Evolutionary conservation across 2,329 filamentous ascomycete genomes (phyloP), one percentile per base, ranked within the genome.

Genomic region (Colletotrichum neosansevieriae): DNA sequence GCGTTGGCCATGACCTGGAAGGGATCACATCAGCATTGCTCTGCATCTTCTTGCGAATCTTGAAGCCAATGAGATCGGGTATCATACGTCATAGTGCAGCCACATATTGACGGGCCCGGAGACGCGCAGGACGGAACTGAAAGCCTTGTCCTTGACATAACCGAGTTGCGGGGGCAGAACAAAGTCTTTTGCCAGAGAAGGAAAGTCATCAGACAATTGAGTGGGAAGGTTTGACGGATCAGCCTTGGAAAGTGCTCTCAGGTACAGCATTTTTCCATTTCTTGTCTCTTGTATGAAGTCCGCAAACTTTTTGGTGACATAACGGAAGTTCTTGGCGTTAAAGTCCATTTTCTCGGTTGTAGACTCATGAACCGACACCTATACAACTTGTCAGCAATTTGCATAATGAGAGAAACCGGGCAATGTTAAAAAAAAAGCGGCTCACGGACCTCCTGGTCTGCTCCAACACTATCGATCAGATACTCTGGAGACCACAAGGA

Each of bases 51-150:
- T 32, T 45, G 13, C 15, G 15, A 7, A 34, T 13, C 11, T 29
- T 10, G 19, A 40, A 17, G 10, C 29, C n/a, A 11, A 13, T 5
- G n/a, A 34, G 12, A 24, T 12, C 7, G 50, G 42, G 13, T 15
- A 49, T 34, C 64, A 42, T 76, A 91, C 90, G 79, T 97, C 93
- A 81, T 96, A 97, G 78, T 97, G 93, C 36, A 97, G 83, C 94
- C 94, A 97, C 88, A 97, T 92, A 45, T 90, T 91, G 11, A 95
- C 92, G 2, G 88, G 88, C 1, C 93, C 93, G 4, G 92, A 95
- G 68, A 97, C 89, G 19, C 94, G 87, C 24, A 97, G 80, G 0
- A 94, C 90, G 3, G 92, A 94, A 76, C 91, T 95, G 76, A 97
- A 94, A 3, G 87, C 78, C 70, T 89, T 88, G n/a, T 89, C 81